These are phyloP conservation scores for Moesziomyces globuligerus DNA, from an alignment of 1,284 basidiomycete genomes.

Conservation along the genomic window DNA sequence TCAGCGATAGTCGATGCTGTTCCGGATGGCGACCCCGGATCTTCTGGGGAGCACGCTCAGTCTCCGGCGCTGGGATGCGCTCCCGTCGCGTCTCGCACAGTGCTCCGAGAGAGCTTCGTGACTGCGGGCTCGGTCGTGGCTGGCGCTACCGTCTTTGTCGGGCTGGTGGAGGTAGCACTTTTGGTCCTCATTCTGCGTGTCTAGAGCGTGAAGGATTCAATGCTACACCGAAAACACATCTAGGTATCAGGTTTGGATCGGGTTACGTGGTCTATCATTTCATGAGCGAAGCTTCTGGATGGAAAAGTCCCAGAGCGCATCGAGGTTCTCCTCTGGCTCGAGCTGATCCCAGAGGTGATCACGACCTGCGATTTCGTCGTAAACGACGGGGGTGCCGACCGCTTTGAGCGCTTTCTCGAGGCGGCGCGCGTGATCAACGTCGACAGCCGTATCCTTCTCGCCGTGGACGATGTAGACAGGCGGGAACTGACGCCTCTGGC, in stretches of 20 bases:
- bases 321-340: slow-evolving; percentile 42
- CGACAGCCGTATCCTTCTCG: slow-evolving; percentile 48
- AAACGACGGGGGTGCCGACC: slow-evolving; percentile 17
- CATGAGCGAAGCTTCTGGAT: slow-evolving; percentile 21
- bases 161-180: slow-evolving; percentile 75
- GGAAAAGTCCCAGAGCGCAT: slow-evolving; percentile 33
- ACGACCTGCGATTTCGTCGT: slow-evolving; percentile 42
- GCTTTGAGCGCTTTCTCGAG: slow-evolving; percentile 35
- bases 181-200: slow-evolving; percentile 72
- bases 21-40: slow-evolving; percentile 67
- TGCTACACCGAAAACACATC: background rate
- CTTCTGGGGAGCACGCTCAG: too few relatives aligned
- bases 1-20: slow-evolving; percentile 73
- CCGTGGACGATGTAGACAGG: slow-evolving; percentile 54
- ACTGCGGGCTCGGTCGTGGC: slow-evolving; percentile 81
- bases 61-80: slow-evolving; percentile 23
- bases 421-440: slow-evolving; percentile 43
- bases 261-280: background rate
- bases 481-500: slow-evolving; percentile 26
- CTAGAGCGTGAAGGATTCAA: background rate
- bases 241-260: too few relatives aligned
- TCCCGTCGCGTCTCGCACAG: slow-evolving; percentile 56
- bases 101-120: slow-evolving; percentile 80
- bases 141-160: slow-evolving; percentile 74
- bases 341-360: slow-evolving; percentile 51